These are phyloP conservation scores for Artomyces pyxidatus DNA, from an alignment of 768 basidiomycete genomes.

Conservation along the genomic window DNA sequence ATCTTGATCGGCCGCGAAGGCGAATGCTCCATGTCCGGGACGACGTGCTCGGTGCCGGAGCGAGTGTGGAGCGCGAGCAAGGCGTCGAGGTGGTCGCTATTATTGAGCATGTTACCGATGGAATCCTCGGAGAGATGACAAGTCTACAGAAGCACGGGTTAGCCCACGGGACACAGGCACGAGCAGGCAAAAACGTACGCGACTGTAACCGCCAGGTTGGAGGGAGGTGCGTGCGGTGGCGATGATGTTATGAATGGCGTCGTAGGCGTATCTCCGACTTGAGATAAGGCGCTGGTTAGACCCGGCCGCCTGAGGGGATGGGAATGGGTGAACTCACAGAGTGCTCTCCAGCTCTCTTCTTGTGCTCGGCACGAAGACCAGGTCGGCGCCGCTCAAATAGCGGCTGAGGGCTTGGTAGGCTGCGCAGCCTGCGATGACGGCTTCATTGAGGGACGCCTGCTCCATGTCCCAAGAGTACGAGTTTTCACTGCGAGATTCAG, in stretches of 20 bases:
- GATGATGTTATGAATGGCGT: conserved; percentile 76
- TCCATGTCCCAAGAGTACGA: conserved; percentile 63
- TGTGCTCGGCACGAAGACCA: conserved; percentile 62
- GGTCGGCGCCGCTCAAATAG: conserved; percentile 61
- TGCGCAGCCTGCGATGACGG: conserved; percentile 69
- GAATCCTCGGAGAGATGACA: conserved; percentile 67
- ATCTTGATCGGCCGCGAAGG: conserved; percentile 34
- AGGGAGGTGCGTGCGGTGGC: conserved; percentile 58
- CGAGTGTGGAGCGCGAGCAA: conserved; percentile 55
- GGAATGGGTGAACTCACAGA: conserved; percentile 56
- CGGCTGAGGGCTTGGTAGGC: conserved; percentile 74
- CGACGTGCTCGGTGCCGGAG: conserved; percentile 18
- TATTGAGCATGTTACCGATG: conserved; percentile 59
- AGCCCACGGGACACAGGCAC: background rate
- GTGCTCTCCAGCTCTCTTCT: conserved; percentile 62
- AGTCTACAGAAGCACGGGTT: conserved; percentile 34
- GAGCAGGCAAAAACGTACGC: conserved; percentile 28
- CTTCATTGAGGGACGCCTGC: conserved; percentile 62
- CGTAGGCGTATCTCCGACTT: conserved; percentile 70
- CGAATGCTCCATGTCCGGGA: conserved; percentile 29
- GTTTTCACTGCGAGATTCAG: conserved; percentile 43
- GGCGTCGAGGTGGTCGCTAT: conserved; percentile 54
- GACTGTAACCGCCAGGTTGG: conserved; percentile 47
- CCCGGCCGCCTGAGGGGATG: no score
- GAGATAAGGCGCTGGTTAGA: background rate